Conservation (phyloP, 116 monocot species). For the Zostera marina region DNA sequence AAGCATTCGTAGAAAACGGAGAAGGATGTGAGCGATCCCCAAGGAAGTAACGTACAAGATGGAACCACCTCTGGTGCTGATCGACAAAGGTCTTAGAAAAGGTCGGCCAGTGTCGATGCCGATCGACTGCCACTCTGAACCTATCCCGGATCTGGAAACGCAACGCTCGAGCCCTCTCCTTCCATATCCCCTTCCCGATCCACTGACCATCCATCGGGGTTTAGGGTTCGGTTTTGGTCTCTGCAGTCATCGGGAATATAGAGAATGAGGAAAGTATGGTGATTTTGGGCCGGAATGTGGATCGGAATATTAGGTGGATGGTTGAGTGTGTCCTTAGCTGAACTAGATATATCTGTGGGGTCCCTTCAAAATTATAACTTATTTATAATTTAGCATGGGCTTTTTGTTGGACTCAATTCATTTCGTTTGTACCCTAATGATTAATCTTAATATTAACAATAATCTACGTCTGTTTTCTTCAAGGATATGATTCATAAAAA, state of each 20-base stretch:
- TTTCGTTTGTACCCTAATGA: too few relatives aligned
- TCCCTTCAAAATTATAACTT: too few relatives aligned
- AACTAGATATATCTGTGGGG: too few relatives aligned
- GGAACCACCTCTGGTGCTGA: constrained; percentile 24
- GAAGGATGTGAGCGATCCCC: constrained; percentile 14
- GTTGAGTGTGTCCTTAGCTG: too few relatives aligned
- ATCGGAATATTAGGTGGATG: too few relatives aligned
- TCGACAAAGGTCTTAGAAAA: background rate
- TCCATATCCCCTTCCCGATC: constrained; percentile 34
- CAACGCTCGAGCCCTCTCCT: constrained; percentile 43
- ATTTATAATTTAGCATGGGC: too few relatives aligned
- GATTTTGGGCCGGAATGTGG: too few relatives aligned
- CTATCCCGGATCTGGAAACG: constrained; percentile 58
- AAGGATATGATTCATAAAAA: too few relatives aligned
- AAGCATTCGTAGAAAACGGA: background rate
- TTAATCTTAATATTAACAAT: too few relatives aligned
- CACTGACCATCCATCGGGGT: constrained; percentile 11
- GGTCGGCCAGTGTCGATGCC: constrained; percentile 29
- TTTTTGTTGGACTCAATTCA: too few relatives aligned
- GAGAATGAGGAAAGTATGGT: too few relatives aligned
- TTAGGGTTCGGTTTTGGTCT: background rate
- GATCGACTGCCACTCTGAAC: constrained; percentile 70
- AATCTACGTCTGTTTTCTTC: too few relatives aligned
- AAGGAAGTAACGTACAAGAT: constrained; percentile 19
- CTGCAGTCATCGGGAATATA: background rate